Evolutionary conservation across 495 filamentous ascomycete genomes (phyloP).

Genomic region (Hypoxylon trugodes): DNA sequence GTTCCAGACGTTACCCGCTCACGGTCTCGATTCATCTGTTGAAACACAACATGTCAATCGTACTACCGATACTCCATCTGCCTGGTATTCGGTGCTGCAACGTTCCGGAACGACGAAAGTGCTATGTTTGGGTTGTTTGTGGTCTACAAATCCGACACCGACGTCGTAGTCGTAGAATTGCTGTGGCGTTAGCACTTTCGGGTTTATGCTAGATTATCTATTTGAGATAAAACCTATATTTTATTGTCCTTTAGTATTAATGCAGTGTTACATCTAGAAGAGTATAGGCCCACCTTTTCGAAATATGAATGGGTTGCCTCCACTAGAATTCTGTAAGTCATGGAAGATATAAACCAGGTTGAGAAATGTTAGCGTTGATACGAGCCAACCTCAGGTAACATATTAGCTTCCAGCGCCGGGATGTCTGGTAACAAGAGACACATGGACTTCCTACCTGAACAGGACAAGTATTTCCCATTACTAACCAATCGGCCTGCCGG

Average conservation of each 20-base stretch:
- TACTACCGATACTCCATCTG: constrained; percentile 29
- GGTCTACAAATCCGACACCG: constrained; percentile 21
- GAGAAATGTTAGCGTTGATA: background rate
- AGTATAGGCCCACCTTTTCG: background rate
- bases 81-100: constrained; percentile 40
- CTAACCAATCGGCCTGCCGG: constrained; percentile 34
- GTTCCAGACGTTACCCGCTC: background rate
- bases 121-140: constrained; percentile 31
- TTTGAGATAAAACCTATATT: background rate
- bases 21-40: constrained; percentile 14
- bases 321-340: background rate
- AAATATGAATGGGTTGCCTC: background rate
- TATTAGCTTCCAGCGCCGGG: background rate
- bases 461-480: background rate
- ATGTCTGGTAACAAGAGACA: background rate
- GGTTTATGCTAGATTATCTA: background rate
- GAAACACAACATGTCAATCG: constrained; percentile 32
- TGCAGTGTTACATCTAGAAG: background rate
- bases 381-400: background rate
- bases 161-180: constrained; percentile 25
- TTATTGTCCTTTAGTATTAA: background rate
- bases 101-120: constrained; percentile 32
- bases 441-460: constrained; percentile 6
- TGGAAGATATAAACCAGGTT: constrained; percentile 5
- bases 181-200: background rate